Percentiles rank a stretch among this genome's conserved stretches.
Conservation (phyloP, 1,284 basidiomycete species). For the Cryptococcus amylolentus region DNA sequence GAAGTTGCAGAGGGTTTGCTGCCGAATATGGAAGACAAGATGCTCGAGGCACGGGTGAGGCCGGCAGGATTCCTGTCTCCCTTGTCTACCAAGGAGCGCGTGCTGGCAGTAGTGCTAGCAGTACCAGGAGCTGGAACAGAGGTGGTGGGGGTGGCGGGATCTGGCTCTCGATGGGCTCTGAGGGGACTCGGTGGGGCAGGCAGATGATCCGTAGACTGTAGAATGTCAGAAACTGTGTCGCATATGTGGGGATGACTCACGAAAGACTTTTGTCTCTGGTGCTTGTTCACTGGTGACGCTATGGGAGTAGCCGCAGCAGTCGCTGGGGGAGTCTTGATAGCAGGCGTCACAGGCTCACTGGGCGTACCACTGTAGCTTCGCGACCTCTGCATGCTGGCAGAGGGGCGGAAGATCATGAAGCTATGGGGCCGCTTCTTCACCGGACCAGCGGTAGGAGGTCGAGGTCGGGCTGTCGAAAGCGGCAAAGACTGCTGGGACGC, state of each 20-base stretch:
- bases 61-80: not conserved
- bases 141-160: too few relatives aligned
- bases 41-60: conserved; percentile 13
- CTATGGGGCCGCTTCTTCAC: conserved; percentile 5
- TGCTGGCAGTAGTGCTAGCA: too few relatives aligned
- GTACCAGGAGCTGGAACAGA: too few relatives aligned
- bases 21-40: conserved; percentile 16
- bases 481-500: conserved; percentile 1
- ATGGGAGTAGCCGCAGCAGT: not conserved
- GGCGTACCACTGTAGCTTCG: conserved; percentile 7
- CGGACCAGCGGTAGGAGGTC: not conserved
- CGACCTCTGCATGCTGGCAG: not conserved
- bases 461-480: not conserved
- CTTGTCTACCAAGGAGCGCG: not conserved
- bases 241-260: not conserved
- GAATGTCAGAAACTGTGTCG: not conserved
- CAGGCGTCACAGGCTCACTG: not conserved
- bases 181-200: not conserved
- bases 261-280: not conserved
- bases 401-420: not conserved
- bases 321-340: not conserved
- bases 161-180: too few relatives aligned
- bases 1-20: not conserved
- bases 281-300: not conserved
- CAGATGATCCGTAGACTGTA: not conserved